Conservation (phyloP, 306 rosid species). For the Chamaecrista fasciculata region DNA sequence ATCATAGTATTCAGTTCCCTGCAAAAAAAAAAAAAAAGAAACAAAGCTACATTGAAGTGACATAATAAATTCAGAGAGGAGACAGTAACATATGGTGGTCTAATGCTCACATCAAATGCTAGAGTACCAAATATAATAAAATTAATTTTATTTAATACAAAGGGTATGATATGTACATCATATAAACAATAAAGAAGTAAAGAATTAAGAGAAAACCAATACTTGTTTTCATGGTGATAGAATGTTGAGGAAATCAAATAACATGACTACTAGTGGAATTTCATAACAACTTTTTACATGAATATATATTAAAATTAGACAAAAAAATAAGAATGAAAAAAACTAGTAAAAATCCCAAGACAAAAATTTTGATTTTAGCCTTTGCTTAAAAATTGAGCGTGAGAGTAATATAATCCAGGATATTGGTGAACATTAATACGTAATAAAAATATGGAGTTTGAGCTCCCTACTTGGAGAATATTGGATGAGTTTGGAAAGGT, state of each 20-base stretch:
- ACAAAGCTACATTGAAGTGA: neutral
- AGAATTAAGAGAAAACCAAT: neutral
- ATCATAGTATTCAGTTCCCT: slow-evolving; percentile 93
- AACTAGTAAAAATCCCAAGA: neutral
- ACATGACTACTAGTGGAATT: neutral
- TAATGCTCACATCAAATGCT: neutral
- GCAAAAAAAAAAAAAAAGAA: slow-evolving; percentile 34
- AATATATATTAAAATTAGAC: neutral
- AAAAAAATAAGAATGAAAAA: neutral
- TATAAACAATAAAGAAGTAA: neutral
- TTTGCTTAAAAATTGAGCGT: neutral
- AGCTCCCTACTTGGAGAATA: too few relatives aligned
- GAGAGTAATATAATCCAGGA: neutral
- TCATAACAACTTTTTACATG: neutral
- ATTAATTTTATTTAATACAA: neutral
- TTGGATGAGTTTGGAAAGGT: too few relatives aligned
- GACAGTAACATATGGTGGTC: neutral
- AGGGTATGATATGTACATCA: neutral
- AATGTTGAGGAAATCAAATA: neutral
- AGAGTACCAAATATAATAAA: neutral
- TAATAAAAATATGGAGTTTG: too few relatives aligned
- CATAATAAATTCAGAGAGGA: neutral
- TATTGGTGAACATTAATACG: neutral
- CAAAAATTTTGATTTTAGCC: neutral
- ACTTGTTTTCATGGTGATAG: neutral